Base-by-base conservation (phyloP, 331 rosid genomes). In the Malus hybrid region DNA sequence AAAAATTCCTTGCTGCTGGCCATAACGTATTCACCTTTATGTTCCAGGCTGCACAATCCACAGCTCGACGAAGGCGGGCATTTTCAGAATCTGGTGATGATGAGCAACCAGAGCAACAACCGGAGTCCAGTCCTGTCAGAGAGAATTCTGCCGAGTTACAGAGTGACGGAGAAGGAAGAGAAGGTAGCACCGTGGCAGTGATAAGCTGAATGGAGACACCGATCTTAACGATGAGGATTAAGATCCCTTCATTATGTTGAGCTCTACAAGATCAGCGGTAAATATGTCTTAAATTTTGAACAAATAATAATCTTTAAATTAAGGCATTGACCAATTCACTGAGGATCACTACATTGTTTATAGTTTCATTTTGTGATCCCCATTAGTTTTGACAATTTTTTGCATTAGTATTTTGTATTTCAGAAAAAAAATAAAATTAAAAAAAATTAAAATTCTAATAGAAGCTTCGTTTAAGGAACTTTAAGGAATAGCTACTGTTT, bases 1-100 rank as follows among this genome's bases (percentile, higher is more conserved):
- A 61, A 27, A 20, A 22, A 24, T 60, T 22, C 65, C 61, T 81
- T 78, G 73, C 55, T 67, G 22, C 78, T 69, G 39, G 34, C 79
- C 78, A 63, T 75, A 65, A 44, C 57, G 22, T 66, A 71, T 61
- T 13, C 14, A 71, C 62, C 18, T 67, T 77, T 73, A 3, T 80
- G 69, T 33, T 70, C 74, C 9, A 92, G 97, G 89, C 76, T 73
- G 89, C 75, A 52, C 92, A 93, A 56, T 82, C 90, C 70, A 73
- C 87, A 14, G 73, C 55, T 67, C 83, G 96, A 72, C 86, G 91
- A 60, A 87, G 93, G 79, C 88, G 81, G 73, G 96, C 99, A 32
- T 87, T 90, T 80, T 90, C 99, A 32, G 97, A 95, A 73, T 95
- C 99, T 5, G 99, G 90, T 24, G 98, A 94, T 4, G 98, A 86